Conservation (phyloP, 768 basidiomycete genomes). For the Royoungia palumana region DNA sequence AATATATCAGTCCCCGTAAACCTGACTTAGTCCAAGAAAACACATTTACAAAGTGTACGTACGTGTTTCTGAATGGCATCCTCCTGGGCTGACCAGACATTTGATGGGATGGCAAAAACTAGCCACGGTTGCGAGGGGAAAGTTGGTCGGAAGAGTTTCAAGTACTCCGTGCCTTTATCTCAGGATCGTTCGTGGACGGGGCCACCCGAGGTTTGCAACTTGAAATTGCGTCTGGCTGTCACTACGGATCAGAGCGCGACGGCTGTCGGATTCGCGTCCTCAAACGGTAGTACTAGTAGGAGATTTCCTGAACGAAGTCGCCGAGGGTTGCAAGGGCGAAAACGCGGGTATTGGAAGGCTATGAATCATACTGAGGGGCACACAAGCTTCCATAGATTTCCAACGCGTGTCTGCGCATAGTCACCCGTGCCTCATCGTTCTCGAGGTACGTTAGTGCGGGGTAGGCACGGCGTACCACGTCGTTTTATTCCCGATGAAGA, state of each 20-base stretch:
- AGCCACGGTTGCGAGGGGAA: no score
- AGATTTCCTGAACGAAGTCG: neutral
- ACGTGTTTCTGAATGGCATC: constrained; percentile 33
- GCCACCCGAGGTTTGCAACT: no score
- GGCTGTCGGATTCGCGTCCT: constrained; percentile 1
- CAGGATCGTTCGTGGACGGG: no score
- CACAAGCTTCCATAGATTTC: constrained; percentile 38
- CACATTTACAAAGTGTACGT: constrained; percentile 30
- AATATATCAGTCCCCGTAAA: constrained; percentile 8
- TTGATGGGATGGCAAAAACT: no score
- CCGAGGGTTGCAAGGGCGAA: neutral
- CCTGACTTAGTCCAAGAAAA: no score
- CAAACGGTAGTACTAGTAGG: neutral
- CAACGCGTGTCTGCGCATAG: constrained; percentile 30
- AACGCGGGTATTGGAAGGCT: constrained; percentile 11
- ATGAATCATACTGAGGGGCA: constrained; percentile 35
- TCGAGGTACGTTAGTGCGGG: constrained; percentile 38
- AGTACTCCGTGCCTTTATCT: no score
- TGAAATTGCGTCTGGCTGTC: no score
- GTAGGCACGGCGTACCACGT: no score
- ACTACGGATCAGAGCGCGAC: constrained; percentile 25
- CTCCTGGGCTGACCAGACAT: no score
- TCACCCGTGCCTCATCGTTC: constrained; percentile 28
- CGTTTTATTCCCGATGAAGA: no score
- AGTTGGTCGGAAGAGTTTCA: no score